Conservation (phyloP, 352 stramenopile genomes). For the Pythium aristosporum region DNA sequence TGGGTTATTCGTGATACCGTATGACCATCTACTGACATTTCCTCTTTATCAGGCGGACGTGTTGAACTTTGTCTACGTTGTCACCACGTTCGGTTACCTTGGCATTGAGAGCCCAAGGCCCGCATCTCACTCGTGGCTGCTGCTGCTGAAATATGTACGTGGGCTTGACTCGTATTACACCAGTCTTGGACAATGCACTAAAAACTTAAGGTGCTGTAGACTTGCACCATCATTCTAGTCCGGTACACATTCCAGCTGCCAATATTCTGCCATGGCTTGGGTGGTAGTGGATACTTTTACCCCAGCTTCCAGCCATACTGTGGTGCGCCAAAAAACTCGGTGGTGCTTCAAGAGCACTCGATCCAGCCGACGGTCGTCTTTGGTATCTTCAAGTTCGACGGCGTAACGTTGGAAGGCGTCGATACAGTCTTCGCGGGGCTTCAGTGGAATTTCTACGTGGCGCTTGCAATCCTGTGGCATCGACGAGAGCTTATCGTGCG, state of each 20-base stretch:
- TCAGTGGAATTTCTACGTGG: slow-evolving; percentile 85
- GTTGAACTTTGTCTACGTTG: slow-evolving; percentile 78
- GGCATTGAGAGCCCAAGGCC: slow-evolving; percentile 76
- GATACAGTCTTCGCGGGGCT: slow-evolving; percentile 64
- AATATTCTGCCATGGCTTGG: slow-evolving; percentile 79
- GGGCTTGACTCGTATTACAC: neutral
- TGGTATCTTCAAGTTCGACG: slow-evolving; percentile 87
- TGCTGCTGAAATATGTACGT: slow-evolving; percentile 83
- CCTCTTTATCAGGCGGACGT: slow-evolving; percentile 52
- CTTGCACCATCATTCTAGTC: slow-evolving; percentile 40
- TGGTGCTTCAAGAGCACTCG: slow-evolving; percentile 43
- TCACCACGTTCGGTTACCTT: slow-evolving; percentile 67
- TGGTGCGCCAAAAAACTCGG: slow-evolving; percentile 32
- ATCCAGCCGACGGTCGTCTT: slow-evolving; percentile 82
- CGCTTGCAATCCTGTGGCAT: slow-evolving; percentile 79
- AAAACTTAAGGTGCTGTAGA: slow-evolving; percentile 21
- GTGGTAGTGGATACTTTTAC: slow-evolving; percentile 53
- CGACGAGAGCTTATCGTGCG: slow-evolving; percentile 73
- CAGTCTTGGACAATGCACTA: neutral
- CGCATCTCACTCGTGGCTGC: slow-evolving; percentile 56
- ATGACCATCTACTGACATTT: neutral
- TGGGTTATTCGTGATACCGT: neutral
- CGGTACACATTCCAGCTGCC: slow-evolving; percentile 82
- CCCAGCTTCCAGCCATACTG: slow-evolving; percentile 83
- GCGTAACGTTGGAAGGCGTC: slow-evolving; percentile 36